Base-by-base conservation (phyloP, 2,329 filamentous ascomycete genomes). In the Ophiostoma tasmaniense region DNA sequence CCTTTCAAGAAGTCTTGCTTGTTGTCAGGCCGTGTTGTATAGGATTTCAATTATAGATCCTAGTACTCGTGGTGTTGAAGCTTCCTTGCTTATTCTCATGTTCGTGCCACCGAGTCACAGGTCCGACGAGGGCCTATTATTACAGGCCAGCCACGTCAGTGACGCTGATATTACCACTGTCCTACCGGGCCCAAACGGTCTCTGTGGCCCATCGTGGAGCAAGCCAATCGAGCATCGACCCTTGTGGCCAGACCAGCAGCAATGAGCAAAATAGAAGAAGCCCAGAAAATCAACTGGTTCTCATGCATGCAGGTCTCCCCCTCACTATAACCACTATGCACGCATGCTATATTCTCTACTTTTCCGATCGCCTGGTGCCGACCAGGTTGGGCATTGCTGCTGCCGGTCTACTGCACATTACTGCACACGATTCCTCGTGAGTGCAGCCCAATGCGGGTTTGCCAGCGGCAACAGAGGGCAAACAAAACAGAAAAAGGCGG, bases 61-160 rank as follows among this genome's bases (percentile, higher is more conserved):
- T 8, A 45, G 6, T 20, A 17, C 8, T 17, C 5, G 8, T 17
- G 17, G 42, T n/a, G 5, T 45, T 45, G 42, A 45, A 7, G 42
- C 14, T 45, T 45, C 20, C 7, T n/a, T n/a, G 20, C 20, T 45
- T 20, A 17, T 45, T n/a, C 42, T 45, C 17, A n/a, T 45, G 17
- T 6, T 45, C 7, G 20, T 45, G 17, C 42, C 6, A 5, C 17
- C n/a, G 14, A 17, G 14, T n/a, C 33, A 25, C 10, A 39, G 37
- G 25, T 20, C 42, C 42, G 5, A 17, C 42, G 17, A 59, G 52
- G 52, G 3, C 55, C 55, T 28, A 28, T 69, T 70, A 70, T 69
- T 66, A 67, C 69, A 67, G 39, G 39, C 35, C 64, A 25, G 67
- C 62, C 70, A 71, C 67, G 70, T 71, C 71, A 71, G 69, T 70